A percentile compares a stretch with the other conserved stretches of the same genome.
Conservation (phyloP, 2,329 filamentous ascomycete genomes). For the Colletotrichum somersetense region DNA sequence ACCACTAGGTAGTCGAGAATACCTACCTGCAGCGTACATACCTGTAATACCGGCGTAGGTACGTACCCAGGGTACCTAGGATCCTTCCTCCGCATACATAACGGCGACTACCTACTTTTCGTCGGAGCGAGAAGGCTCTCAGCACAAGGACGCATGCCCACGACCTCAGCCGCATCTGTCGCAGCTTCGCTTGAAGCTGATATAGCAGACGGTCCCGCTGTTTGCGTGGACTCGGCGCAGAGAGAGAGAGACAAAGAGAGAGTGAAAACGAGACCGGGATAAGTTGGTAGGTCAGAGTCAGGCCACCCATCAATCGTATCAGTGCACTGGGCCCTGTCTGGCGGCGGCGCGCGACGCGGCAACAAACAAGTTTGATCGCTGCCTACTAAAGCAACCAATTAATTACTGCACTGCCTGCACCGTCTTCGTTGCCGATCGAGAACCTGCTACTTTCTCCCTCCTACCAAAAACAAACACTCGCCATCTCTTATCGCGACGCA, state of each 20-base stretch:
- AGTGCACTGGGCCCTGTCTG: neutral
- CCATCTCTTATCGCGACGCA: neutral
- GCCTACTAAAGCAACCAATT: neutral
- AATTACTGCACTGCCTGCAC: conserved; percentile 10
- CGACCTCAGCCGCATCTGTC: conserved; percentile 11
- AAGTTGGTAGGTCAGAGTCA: neutral
- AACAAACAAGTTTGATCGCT: conserved; percentile 1
- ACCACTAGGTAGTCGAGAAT: no score
- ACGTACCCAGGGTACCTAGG: no score
- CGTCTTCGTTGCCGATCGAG: conserved; percentile 6
- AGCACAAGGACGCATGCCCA: neutral
- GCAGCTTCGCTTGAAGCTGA: neutral
- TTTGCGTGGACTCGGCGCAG: neutral
- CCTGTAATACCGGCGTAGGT: no score
- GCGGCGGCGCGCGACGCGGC: neutral
- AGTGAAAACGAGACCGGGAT: neutral
- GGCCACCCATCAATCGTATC: conserved; percentile 23
- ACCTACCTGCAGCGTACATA: no score
- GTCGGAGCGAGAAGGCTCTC: no score
- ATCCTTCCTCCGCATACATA: neutral
- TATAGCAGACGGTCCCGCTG: conserved; percentile 7
- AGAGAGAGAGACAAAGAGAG: neutral
- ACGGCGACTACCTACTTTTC: neutral
- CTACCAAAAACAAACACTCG: conserved; percentile 9
- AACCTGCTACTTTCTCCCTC: neutral